A percentile compares a stretch with the other conserved stretches of the same genome.
Conservation (phyloP, 2,329 filamentous ascomycete genomes). For the Alternaria atra region DNA sequence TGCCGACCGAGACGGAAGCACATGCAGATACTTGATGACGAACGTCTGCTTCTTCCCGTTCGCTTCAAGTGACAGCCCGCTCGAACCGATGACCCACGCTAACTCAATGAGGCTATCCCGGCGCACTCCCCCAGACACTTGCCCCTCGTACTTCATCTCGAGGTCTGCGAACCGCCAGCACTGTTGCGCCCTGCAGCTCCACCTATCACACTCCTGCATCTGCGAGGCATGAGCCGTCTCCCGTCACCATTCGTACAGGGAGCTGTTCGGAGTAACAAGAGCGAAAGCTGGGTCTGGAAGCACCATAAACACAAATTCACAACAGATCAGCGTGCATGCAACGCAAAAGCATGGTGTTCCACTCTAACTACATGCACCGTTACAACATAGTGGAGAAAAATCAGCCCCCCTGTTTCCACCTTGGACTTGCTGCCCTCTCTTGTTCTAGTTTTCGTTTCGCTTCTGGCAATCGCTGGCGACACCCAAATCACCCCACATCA, state of each 20-base stretch:
- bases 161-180: constrained; percentile 20
- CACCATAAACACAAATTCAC: constrained; percentile 1
- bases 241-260: constrained; percentile 8
- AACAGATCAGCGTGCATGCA: constrained; percentile 7
- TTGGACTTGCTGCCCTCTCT: background rate
- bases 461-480: constrained; percentile 2
- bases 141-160: constrained; percentile 19
- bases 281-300: constrained; percentile 10
- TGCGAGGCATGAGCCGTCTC: constrained; percentile 3
- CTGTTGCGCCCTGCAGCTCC: constrained; percentile 26
- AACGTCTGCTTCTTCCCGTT: constrained; percentile 32
- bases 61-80: constrained; percentile 19
- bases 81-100: constrained; percentile 16
- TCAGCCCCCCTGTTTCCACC: background rate
- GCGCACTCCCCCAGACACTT: constrained; percentile 24
- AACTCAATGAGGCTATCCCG: constrained; percentile 28
- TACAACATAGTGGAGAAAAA: background rate
- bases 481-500: constrained; percentile 5
- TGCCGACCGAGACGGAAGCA: constrained; percentile 24
- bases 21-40: constrained; percentile 33
- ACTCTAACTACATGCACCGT: background rate
- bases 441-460: background rate
- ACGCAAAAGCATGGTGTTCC: constrained; percentile 4
- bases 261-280: constrained; percentile 17
- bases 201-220: constrained; percentile 23